A percentile compares a stretch with the other conserved stretches of the same genome.
Conservation (phyloP, 2,329 filamentous ascomycete species). For the Fusarium anguioides region DNA sequence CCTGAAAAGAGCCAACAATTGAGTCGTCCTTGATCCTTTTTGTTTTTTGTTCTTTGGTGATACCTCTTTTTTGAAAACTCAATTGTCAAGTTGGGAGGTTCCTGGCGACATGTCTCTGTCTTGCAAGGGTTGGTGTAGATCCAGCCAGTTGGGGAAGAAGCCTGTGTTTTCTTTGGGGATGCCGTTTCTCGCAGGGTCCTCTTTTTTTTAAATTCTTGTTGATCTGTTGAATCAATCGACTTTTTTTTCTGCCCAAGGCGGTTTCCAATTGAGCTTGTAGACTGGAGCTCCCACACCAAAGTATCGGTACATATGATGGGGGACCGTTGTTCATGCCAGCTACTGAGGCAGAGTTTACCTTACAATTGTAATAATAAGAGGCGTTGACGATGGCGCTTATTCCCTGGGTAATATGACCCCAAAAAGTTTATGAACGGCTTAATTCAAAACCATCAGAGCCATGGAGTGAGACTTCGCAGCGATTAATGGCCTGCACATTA, state of each 20-base stretch:
- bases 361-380: conserved; percentile 19
- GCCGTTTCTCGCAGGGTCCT: conserved; percentile 37
- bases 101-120: conserved; percentile 1
- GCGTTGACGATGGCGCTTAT: conserved; percentile 26
- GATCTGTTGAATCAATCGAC: conserved; percentile 47
- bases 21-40: background rate
- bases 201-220: conserved; percentile 44
- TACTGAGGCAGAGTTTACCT: background rate
- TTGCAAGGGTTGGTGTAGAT: conserved; percentile 18
- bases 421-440: conserved; percentile 28
- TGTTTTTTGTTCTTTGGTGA: too few species aligned
- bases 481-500: conserved; percentile 6
- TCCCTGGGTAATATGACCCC: conserved; percentile 33
- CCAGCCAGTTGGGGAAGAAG: conserved; percentile 44
- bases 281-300: conserved; percentile 25
- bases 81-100: conserved; percentile 17
- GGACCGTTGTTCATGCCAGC: conserved; percentile 19
- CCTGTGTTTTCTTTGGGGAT: conserved; percentile 46
- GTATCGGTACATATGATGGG: conserved; percentile 32
- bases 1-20: conserved; percentile 15
- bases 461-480: background rate
- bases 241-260: conserved; percentile 19
- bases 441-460: conserved; percentile 10
- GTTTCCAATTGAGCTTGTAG: conserved; percentile 39
- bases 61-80: background rate